Evolutionary conservation across 306 rosid genomes (phyloP).

Genomic region (Mucuna pruriens): DNA sequence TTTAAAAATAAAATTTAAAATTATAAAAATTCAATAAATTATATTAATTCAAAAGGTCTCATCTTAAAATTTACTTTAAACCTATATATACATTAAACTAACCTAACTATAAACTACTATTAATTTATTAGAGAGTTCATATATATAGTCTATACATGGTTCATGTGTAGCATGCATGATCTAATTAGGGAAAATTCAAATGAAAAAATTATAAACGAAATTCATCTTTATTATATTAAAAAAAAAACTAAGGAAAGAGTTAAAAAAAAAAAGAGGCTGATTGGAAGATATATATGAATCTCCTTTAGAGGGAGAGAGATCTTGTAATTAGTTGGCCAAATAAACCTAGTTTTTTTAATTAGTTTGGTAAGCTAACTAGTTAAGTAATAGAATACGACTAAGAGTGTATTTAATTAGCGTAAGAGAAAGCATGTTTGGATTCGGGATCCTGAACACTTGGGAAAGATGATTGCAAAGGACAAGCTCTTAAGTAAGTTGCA

Average conservation of each 20-base stretch:
- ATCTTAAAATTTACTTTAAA: no score
- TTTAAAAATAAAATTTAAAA: no score
- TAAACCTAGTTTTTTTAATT: conserved; percentile 22
- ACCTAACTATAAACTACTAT: no score
- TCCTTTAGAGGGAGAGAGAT: conserved; percentile 39
- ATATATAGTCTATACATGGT: no score
- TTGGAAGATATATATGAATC: conserved; percentile 38
- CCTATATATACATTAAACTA: no score
- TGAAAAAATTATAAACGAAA: not conserved
- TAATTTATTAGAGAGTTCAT: no score
- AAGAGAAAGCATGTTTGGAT: conserved; percentile 53
- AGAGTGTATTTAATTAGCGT: conserved; percentile 20
- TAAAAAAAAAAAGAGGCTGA: conserved; percentile 7
- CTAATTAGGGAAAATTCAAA: not conserved
- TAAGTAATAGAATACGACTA: conserved; percentile 2
- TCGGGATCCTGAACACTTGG: conserved; percentile 76
- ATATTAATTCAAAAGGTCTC: no score
- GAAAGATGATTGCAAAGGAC: conserved; percentile 80
- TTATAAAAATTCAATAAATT: no score
- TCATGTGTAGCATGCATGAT: no score
- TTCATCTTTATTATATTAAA: not conserved
- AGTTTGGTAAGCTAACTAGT: conserved; percentile 14
- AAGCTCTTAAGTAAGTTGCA: conserved; percentile 71
- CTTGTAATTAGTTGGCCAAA: conserved; percentile 33
- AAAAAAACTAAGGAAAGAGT: not conserved